These are phyloP conservation scores for Diddensiella transvaalensis DNA, from an alignment of 805 yeast species.

Conservation along the genomic window DNA sequence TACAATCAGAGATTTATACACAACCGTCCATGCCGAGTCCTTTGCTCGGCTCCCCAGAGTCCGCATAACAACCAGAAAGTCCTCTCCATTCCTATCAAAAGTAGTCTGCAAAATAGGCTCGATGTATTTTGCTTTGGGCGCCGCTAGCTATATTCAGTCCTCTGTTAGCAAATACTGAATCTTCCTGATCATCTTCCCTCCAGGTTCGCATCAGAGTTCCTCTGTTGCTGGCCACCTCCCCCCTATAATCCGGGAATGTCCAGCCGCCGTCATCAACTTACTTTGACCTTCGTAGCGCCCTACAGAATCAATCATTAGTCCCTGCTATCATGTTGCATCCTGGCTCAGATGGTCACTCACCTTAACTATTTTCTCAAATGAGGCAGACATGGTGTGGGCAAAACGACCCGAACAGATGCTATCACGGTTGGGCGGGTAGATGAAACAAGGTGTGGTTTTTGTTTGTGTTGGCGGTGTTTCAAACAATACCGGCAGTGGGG, in stretches of 20 bases:
- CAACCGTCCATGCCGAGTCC: slow-evolving; percentile 88
- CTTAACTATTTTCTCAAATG: slow-evolving; percentile 72
- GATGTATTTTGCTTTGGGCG: slow-evolving; percentile 95
- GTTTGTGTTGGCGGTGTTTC: no score
- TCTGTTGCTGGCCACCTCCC: no score
- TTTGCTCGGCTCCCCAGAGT: slow-evolving; percentile 58
- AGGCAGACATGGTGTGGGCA: slow-evolving; percentile 5
- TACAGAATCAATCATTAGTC: slow-evolving; percentile 22
- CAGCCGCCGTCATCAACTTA: slow-evolving; percentile 8
- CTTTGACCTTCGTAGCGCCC: slow-evolving; percentile 69
- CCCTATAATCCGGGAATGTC: not conserved
- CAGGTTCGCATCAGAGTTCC: not conserved
- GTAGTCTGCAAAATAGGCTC: slow-evolving; percentile 85
- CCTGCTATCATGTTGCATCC: no score
- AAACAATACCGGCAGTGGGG: no score
- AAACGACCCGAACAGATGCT: not conserved
- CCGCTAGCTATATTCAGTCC: slow-evolving; percentile 74
- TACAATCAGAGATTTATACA: slow-evolving; percentile 79
- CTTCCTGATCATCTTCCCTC: no score
- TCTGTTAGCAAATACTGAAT: slow-evolving; percentile 29
- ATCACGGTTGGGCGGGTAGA: not conserved
- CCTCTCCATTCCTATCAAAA: slow-evolving; percentile 50
- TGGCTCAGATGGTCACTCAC: slow-evolving; percentile 27
- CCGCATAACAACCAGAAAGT: slow-evolving; percentile 66
- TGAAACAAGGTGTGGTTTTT: not conserved